Base-by-base conservation (phyloP, 192 early-diverging fungal genomes). In the Phlyctochytrium arcticum region DNA sequence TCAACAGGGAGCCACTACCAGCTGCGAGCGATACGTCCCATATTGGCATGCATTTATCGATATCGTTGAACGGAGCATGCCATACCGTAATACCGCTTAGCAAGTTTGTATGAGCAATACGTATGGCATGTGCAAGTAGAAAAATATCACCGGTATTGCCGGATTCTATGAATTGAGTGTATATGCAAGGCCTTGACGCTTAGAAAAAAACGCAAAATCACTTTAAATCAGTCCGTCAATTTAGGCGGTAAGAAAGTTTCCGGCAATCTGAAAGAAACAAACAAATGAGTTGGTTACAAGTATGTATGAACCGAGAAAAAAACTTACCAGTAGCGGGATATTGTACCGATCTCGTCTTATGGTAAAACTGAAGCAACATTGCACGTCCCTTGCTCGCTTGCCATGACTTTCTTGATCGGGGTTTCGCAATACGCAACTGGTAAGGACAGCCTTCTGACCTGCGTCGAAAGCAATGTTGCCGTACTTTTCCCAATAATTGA, bases 401-500 rank as follows among this genome's bases (percentile, higher is more conserved):
- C 58, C 8, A 19, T 21, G 8, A 19, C 37, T 77, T 26, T 78
- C 74, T 17, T 65, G 78, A 35, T 84, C 77, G 0, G 80, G 80
- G 56, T 85, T 80, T 39, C 81, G 77, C 64, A 98, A 75, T 48
- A 98, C 76, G 51, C 95, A 98, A 7, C 90, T 90, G 9, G 95
- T 98, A 63, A 98, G 72, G 3, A 98, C 94, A 0, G 95, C 95
- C 71, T 98, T 98, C 75, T 98, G 95, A 5, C 89, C 88, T 8
- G 92, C 88, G 76, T 98, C 93, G 73, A 98, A 98, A 2, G 95
- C 93, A 68, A 98, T 96, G 55, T 94, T 94, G 24, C 95, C 93
- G 65, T 98, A 98, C 80, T 95, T 98, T 81, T 96, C 93, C 93
- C 92, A 98, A 68, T 98, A 98, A 81, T 98, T 98, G 34, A 98